phyloP scores from a whole-genome alignment of 2,329 filamentous ascomycete genomes.

The Madurella fahalii region DNA sequence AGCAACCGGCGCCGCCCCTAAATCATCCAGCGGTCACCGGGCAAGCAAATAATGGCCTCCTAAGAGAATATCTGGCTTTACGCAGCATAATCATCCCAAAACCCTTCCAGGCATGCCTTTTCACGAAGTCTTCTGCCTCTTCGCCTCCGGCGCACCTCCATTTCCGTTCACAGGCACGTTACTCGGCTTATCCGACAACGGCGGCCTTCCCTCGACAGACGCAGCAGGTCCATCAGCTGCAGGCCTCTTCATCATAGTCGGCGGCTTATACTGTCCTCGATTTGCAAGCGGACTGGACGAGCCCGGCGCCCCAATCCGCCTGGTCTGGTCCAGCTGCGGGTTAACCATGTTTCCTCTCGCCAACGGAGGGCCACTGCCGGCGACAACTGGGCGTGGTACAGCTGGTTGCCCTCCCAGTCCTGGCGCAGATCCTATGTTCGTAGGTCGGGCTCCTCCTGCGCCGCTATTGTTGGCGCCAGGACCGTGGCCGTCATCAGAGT shows the following conservation, averaged over 20 bases:
- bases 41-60: not conserved
- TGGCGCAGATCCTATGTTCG: no score
- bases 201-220: conserved; percentile 35
- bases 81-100: not conserved
- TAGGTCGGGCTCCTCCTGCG: no score
- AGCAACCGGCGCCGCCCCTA: not conserved
- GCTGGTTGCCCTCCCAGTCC: no score
- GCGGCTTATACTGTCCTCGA: conserved; percentile 54
- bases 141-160: conserved; percentile 39
- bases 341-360: conserved; percentile 44
- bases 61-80: not conserved
- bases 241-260: conserved; percentile 56
- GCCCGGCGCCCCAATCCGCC: conserved; percentile 57
- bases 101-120: not conserved
- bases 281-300: conserved; percentile 56
- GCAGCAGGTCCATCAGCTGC: conserved; percentile 24
- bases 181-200: conserved; percentile 48
- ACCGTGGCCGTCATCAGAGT: conserved; percentile 18
- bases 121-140: conserved; percentile 46
- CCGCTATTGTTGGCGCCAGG: not conserved
- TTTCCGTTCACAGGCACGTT: conserved; percentile 33
- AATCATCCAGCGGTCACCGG: not conserved
- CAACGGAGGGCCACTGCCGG: conserved; percentile 3
- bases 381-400: no score
- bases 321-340: conserved; percentile 49